A percentile compares a stretch with the other conserved stretches of the same genome.
Conservation (phyloP, 23 red algal species). For the Agarophyton chilense region DNA sequence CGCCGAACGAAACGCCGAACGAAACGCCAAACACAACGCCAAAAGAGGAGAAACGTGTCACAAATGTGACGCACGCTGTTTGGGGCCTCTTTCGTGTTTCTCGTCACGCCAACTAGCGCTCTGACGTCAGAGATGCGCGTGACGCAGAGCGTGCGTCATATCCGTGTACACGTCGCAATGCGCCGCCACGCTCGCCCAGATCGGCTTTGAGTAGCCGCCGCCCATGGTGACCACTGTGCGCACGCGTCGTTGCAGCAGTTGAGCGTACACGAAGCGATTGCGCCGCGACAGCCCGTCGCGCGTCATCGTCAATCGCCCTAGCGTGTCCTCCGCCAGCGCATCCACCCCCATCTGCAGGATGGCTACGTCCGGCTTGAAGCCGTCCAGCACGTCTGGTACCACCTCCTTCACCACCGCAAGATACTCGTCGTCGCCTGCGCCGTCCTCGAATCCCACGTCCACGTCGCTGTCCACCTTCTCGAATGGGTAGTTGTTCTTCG, state of each 20-base stretch:
- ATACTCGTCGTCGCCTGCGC: conserved; percentile 55
- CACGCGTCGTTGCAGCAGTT: background rate
- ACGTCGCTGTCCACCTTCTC: conserved; percentile 49
- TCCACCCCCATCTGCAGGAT: conserved; percentile 85
- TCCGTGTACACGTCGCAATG: conserved; percentile 78
- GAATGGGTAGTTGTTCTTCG: conserved; percentile 58
- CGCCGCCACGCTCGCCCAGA: conserved; percentile 50
- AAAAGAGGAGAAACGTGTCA: no score
- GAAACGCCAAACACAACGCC: no score
- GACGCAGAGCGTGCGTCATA: conserved; percentile 18
- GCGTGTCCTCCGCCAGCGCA: conserved; percentile 64
- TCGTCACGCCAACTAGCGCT: no score
- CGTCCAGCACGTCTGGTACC: conserved; percentile 34
- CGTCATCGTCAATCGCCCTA: conserved; percentile 63
- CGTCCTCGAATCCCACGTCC: conserved; percentile 69
- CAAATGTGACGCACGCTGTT: background rate
- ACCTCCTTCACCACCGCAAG: conserved; percentile 35
- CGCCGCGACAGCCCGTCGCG: conserved; percentile 41
- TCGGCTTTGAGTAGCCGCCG: conserved; percentile 70
- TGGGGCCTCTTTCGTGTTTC: no score
- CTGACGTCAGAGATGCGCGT: background rate
- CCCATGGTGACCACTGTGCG: conserved; percentile 63
- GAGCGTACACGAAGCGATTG: conserved; percentile 63
- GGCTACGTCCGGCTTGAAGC: conserved; percentile 32
- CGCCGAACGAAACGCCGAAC: no score